Conservation (phyloP, 768 basidiomycete species). For the Suillus lakei region DNA sequence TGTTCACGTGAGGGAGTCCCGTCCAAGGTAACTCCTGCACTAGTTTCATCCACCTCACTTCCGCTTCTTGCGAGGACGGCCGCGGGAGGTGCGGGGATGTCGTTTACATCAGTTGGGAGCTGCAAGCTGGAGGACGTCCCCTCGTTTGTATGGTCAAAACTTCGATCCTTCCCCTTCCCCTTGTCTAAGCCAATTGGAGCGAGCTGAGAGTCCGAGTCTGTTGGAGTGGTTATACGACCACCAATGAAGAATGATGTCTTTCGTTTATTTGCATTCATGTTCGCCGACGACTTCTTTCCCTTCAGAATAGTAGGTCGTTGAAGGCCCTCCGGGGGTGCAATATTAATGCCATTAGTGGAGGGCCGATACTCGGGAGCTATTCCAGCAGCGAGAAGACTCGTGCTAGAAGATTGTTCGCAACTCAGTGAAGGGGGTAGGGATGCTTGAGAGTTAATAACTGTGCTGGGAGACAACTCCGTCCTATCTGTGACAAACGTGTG, state of each 20-base stretch:
- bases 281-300: neutral
- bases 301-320: slow-evolving; percentile 33
- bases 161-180: slow-evolving; percentile 29
- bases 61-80: slow-evolving; percentile 71
- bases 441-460: neutral
- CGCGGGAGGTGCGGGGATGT: slow-evolving; percentile 55
- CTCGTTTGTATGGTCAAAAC: slow-evolving; percentile 24
- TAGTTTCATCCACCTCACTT: slow-evolving; percentile 60
- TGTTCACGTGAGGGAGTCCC: slow-evolving; percentile 26
- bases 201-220: neutral
- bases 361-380: slow-evolving; percentile 16
- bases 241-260: neutral
- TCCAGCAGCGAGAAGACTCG: slow-evolving; percentile 23
- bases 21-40: slow-evolving; percentile 58
- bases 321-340: slow-evolving; percentile 6
- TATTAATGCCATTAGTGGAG: slow-evolving; percentile 9
- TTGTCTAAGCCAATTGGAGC: slow-evolving; percentile 15
- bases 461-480: neutral
- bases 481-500: neutral
- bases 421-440: neutral
- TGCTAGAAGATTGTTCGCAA: slow-evolving; percentile 24
- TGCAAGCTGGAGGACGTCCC: neutral
- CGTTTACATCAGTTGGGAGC: slow-evolving; percentile 15
- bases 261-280: neutral
- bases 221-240: neutral